These are phyloP conservation scores for Leishmania amazonensis DNA, from an alignment of 208 protist genomes.

Conservation along the genomic window DNA sequence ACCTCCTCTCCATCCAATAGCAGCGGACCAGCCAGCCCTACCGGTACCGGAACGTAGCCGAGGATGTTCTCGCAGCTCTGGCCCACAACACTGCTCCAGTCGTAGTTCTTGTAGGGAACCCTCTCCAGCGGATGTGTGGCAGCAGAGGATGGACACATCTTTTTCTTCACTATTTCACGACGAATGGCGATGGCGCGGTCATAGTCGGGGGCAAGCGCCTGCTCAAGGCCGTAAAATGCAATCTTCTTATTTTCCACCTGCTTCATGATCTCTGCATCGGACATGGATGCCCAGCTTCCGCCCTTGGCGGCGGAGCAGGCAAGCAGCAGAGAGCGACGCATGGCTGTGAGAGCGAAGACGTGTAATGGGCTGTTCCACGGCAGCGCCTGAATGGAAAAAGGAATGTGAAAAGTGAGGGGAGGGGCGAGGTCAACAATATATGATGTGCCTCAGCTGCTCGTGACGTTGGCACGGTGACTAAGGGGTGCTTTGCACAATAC, in stretches of 20 bases:
- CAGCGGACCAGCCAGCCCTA: conserved; percentile 96
- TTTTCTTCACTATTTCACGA: conserved; percentile 78
- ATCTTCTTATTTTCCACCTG: conserved; percentile 79
- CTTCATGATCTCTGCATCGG: conserved; percentile 75
- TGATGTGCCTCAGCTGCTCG: background rate
- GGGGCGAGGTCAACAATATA: background rate
- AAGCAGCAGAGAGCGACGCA: conserved; percentile 28
- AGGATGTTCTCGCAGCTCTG: conserved; percentile 97
- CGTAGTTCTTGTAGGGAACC: conserved; percentile 90
- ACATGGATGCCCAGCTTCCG: conserved; percentile 55
- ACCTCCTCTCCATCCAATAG: conserved; percentile 91
- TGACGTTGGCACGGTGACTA: background rate
- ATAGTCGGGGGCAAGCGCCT: conserved; percentile 87
- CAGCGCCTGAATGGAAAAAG: background rate
- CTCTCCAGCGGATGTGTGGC: conserved; percentile 52
- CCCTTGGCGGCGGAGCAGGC: conserved; percentile 32
- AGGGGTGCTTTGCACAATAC: background rate
- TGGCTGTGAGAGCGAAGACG: conserved; percentile 1
- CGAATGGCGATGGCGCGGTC: conserved; percentile 85
- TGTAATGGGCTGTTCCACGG: background rate
- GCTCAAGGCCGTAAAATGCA: conserved; percentile 84
- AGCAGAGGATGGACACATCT: conserved; percentile 34
- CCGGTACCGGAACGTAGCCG: conserved; percentile 96
- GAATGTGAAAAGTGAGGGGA: background rate
- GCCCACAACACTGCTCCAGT: conserved; percentile 91